These are phyloP conservation scores for Endogone sp. DNA, from an alignment of 192 early-diverging fungal genomes.

Conservation along the genomic window DNA sequence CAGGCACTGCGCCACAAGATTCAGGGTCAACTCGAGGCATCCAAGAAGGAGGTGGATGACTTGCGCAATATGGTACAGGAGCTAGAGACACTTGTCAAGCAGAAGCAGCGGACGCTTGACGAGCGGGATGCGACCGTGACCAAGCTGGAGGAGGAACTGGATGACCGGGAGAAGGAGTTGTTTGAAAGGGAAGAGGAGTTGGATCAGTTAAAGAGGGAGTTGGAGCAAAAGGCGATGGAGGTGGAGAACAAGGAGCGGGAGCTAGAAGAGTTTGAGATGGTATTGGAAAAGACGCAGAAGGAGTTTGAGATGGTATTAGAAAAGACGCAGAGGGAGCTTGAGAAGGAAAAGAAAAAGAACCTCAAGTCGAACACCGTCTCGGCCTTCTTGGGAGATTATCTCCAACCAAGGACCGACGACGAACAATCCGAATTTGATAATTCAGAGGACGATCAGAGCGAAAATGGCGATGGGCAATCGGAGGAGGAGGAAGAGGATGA, in stretches of 20 bases:
- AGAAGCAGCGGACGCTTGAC: slow-evolving; percentile 11
- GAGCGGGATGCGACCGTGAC: slow-evolving; percentile 2
- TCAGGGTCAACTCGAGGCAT: neutral
- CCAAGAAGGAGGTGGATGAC: neutral
- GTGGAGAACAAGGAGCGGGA: slow-evolving; percentile 2
- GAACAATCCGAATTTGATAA: too few species aligned
- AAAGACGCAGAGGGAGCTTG: too few species aligned
- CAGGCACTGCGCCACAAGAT: slow-evolving; percentile 2
- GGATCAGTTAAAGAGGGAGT: neutral
- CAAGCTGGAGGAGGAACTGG: slow-evolving; percentile 1
- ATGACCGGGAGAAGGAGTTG: neutral
- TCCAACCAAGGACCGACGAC: too few species aligned
- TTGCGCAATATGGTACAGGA: neutral
- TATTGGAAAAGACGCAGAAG: too few species aligned
- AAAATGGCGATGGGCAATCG: too few species aligned
- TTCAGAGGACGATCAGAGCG: too few species aligned
- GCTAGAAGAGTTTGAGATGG: neutral
- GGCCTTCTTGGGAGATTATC: neutral
- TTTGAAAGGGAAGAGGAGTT: slow-evolving; percentile 8
- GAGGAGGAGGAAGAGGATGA: too few species aligned
- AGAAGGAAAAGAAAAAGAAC: too few species aligned
- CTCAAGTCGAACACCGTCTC: neutral
- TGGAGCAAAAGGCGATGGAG: neutral
- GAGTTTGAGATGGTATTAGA: too few species aligned
- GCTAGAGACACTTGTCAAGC: slow-evolving; percentile 3